Conservation (phyloP, 805 yeast genomes). For the Phaffomyces thermotolerans region DNA sequence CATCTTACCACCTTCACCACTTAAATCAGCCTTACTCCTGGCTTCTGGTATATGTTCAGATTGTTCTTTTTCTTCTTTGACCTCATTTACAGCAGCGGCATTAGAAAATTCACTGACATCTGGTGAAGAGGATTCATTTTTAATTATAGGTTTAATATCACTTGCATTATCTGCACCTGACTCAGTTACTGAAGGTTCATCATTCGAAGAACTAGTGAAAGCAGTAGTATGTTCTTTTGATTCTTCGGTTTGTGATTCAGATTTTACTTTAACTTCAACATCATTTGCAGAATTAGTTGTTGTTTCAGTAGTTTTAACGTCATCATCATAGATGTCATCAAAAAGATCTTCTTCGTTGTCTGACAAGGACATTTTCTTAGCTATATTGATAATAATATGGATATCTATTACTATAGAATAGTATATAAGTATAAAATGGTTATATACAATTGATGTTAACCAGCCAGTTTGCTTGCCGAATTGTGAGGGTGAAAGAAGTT, state of each 20-base stretch:
- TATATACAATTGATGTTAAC: neutral
- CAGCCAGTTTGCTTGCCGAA: no score
- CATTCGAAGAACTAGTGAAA: neutral
- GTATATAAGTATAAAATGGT: neutral
- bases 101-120: neutral
- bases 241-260: neutral
- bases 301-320: slow-evolving; percentile 15
- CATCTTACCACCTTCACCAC: slow-evolving; percentile 82
- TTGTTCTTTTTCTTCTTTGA: neutral
- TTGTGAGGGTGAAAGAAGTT: no score
- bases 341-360: slow-evolving; percentile 94
- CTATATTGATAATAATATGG: slow-evolving; percentile 27
- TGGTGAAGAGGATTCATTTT: neutral
- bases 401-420: slow-evolving; percentile 6
- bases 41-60: slow-evolving; percentile 1
- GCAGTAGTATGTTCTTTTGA: neutral
- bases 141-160: no score
- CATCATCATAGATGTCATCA: slow-evolving; percentile 71
- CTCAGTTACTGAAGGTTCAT: neutral
- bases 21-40: slow-evolving; percentile 39
- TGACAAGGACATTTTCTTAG: slow-evolving; percentile 32
- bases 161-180: neutral
- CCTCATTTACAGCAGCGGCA: neutral
- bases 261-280: neutral
- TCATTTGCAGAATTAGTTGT: slow-evolving; percentile 6